A percentile compares a stretch with the other conserved stretches of the same genome.
phyloP scores from a whole-genome alignment of 305 asterid species.

The Stenogyne calaminthoides region DNA sequence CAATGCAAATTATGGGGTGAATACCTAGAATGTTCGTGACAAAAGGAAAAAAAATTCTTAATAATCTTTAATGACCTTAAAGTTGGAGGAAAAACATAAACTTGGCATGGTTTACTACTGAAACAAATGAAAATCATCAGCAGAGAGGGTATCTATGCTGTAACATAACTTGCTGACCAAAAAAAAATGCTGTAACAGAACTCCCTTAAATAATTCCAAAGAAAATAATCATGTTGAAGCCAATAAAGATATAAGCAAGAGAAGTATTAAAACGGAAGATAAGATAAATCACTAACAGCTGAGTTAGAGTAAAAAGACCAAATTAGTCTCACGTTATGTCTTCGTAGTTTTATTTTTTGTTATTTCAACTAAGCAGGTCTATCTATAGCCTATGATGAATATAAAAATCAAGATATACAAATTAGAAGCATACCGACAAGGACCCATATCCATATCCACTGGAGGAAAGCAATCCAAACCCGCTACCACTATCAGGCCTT shows the following conservation, averaged over 20 bases:
- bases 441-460: constrained; percentile 76
- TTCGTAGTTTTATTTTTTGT: neutral
- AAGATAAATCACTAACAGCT: constrained; percentile 10
- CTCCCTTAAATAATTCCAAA: constrained; percentile 1
- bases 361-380: neutral
- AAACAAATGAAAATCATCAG: neutral
- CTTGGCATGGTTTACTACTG: neutral
- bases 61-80: neutral
- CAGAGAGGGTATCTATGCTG: neutral
- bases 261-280: neutral
- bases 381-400: neutral
- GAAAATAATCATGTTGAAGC: constrained; percentile 1
- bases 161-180: too few relatives aligned
- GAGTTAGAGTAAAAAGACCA: neutral
- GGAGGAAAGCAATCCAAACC: constrained; percentile 64
- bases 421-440: constrained; percentile 52
- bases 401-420: constrained; percentile 12
- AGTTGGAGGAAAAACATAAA: neutral
- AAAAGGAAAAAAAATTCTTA: neutral
- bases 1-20: constrained; percentile 8
- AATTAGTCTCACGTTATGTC: neutral
- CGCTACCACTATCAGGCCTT: constrained; percentile 66
- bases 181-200: too few relatives aligned
- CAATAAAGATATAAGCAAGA: neutral
- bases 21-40: neutral